Evolutionary conservation across 169 alveolate species (phyloP), one percentile per base, ranked within the genome.

Genomic region (Haemoproteus tartakovskyi): DNA sequence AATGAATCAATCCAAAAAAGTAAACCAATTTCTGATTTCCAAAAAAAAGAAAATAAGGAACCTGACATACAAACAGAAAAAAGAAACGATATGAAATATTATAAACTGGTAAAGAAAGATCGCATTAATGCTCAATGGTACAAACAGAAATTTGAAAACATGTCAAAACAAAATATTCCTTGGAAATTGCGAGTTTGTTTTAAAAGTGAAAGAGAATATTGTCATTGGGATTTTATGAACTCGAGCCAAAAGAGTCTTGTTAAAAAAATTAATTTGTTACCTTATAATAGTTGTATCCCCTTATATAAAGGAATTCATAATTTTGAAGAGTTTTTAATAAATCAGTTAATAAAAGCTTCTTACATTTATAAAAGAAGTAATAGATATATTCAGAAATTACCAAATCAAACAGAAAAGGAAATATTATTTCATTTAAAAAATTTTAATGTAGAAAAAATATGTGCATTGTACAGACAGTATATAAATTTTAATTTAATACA

Each of bases 121-220:
- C 21, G 40, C 9, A 40, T 67, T 19, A 67, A 67, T 12, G 43
- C 18, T 24, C 74, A 67, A 29, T 67, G 82, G 82, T 67, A 67
- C 26, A 60, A 67, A 9, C 27, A 54, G 37, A 56, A 67, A 27
- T 67, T 67, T 18, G 11, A 26, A 40, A 45, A 33, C 14, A 67
- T 67, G 56, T 57, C 82, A 41, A 46, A 67, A 41, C 51, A 57
- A 30, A 67, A 67, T 33, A 46, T 67, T 0, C 82, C 82, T 1
- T 67, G 82, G 82, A 52, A 22, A 11, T 22, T 67, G 38, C 33
- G 40, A 3, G 37, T 67, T 30, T 59, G 56, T 29, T 67, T 67
- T 24, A 67, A 67, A n/a, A 70, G 63, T 27, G 70, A 67, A 8
- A 57, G 56, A 30, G 60, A 67, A 9, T 51, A 67, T 46, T 27